A percentile compares a stretch with the other conserved stretches of the same genome.
Evolutionary conservation across 2,329 filamentous ascomycete genomes (phyloP).

Genomic region (Podosphaera fusca): DNA sequence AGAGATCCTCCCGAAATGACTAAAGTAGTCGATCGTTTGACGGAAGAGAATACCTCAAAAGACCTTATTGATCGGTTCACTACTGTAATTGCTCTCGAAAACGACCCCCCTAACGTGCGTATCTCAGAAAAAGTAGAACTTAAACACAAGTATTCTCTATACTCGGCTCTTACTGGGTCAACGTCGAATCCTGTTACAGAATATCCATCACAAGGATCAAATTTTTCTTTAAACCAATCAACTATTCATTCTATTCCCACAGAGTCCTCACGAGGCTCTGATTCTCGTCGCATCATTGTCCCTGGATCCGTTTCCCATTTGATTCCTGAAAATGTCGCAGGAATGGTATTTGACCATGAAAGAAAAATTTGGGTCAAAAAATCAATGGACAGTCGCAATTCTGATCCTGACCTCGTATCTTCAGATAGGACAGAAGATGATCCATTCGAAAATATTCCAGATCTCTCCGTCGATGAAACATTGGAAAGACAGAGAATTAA

Average conservation of each 20-base stretch:
- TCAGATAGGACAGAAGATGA: constrained; percentile 65
- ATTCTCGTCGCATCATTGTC: constrained; percentile 57
- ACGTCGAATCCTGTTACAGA: constrained; percentile 20
- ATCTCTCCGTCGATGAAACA: constrained; percentile 59
- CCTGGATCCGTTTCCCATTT: constrained; percentile 70
- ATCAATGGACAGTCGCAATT: constrained; percentile 12
- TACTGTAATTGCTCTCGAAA: constrained; percentile 24
- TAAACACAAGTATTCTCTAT: constrained; percentile 21
- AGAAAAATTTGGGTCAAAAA: constrained; percentile 64
- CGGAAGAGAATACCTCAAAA: constrained; percentile 9
- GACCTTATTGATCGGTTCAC: constrained; percentile 7
- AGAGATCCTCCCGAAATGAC: constrained; percentile 21
- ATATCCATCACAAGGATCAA: constrained; percentile 24
- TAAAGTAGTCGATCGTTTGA: constrained; percentile 9
- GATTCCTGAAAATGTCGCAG: constrained; percentile 70
- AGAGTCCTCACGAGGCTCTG: constrained; percentile 54
- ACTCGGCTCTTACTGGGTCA: constrained; percentile 16
- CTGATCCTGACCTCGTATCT: constrained; percentile 21
- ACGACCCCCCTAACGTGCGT: constrained; percentile 39
- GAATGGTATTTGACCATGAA: constrained; percentile 71
- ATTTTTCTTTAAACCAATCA: constrained; percentile 19
- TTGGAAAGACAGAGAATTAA: constrained; percentile 8
- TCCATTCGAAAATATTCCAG: constrained; percentile 77
- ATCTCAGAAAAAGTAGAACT: constrained; percentile 27
- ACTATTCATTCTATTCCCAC: constrained; percentile 47